These are phyloP conservation scores for Rhizophagus prolifer DNA, from an alignment of 192 early-diverging fungal species.

Conservation along the genomic window DNA sequence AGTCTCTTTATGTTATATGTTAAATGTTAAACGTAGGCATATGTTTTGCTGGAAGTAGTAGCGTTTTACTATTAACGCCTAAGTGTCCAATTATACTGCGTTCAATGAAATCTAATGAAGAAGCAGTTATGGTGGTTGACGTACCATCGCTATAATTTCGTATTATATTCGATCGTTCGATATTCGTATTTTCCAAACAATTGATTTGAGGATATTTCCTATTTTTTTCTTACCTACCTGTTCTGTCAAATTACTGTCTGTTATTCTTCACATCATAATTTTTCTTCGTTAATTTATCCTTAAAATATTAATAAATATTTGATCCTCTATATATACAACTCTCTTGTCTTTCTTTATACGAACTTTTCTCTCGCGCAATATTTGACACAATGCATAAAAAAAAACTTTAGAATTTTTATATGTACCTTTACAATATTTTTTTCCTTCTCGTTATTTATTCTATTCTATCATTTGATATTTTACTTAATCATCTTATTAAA, in stretches of 20 bases:
- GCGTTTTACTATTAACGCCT: background rate
- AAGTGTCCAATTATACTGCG: background rate
- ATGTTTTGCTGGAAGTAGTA: slow-evolving; percentile 13
- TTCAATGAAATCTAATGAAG: background rate
- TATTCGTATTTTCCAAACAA: background rate
- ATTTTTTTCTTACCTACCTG: background rate
- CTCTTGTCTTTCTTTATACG: too few species aligned
- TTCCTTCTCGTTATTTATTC: too few species aligned
- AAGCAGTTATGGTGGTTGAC: slow-evolving; percentile 5
- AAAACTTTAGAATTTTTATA: too few species aligned
- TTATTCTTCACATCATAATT: background rate
- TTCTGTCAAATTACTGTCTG: background rate
- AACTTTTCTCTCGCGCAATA: too few species aligned
- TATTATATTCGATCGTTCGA: background rate
- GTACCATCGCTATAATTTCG: background rate
- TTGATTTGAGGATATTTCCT: background rate
- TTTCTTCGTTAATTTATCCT: background rate
- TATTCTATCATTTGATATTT: too few species aligned
- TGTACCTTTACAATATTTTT: too few species aligned
- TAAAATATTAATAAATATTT: background rate
- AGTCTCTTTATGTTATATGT: too few species aligned
- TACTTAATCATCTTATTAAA: background rate
- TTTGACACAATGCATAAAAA: too few species aligned
- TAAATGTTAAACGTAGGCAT: background rate
- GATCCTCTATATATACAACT: too few species aligned